A percentile compares a stretch with the other conserved stretches of the same genome.
Conservation (phyloP, 2,329 filamentous ascomycete species). For the Fusarium mexicanum region DNA sequence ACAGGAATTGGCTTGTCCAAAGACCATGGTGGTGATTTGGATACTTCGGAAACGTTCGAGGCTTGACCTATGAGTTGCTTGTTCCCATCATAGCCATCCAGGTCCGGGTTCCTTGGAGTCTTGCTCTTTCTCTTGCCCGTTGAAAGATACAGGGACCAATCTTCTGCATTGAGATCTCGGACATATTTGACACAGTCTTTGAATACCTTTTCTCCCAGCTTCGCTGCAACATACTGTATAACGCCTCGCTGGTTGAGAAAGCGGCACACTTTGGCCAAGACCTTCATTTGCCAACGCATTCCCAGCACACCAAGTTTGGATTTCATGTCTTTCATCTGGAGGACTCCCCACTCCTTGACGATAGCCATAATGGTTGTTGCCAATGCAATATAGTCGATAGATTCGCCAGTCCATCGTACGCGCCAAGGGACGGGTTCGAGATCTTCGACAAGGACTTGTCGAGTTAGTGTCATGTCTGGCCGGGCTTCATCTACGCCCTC, state of each 20-base stretch:
- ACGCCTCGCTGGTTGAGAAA: slow-evolving; percentile 66
- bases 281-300: slow-evolving; percentile 69
- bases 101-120: slow-evolving; percentile 38
- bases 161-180: slow-evolving; percentile 63
- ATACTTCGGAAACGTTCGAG: slow-evolving; percentile 40
- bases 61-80: slow-evolving; percentile 32
- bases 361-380: slow-evolving; percentile 67
- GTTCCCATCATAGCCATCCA: slow-evolving; percentile 40
- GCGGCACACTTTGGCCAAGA: slow-evolving; percentile 66
- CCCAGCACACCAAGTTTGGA: slow-evolving; percentile 65
- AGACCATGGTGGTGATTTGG: slow-evolving; percentile 46
- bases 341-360: slow-evolving; percentile 66
- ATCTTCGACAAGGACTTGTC: slow-evolving; percentile 53
- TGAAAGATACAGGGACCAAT: slow-evolving; percentile 65
- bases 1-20: slow-evolving; percentile 48
- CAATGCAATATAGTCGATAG: slow-evolving; percentile 67
- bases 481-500: slow-evolving; percentile 40
- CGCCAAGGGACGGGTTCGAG: slow-evolving; percentile 67
- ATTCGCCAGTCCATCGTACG: slow-evolving; percentile 64
- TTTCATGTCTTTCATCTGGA: slow-evolving; percentile 67
- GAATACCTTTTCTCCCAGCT: slow-evolving; percentile 63
- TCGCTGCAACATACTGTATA: slow-evolving; percentile 66
- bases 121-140: slow-evolving; percentile 55
- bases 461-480: slow-evolving; percentile 52
- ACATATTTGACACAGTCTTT: slow-evolving; percentile 70